phyloP scores from a whole-genome alignment of 805 yeast species.

The Nakazawaea laoshanensis region DNA sequence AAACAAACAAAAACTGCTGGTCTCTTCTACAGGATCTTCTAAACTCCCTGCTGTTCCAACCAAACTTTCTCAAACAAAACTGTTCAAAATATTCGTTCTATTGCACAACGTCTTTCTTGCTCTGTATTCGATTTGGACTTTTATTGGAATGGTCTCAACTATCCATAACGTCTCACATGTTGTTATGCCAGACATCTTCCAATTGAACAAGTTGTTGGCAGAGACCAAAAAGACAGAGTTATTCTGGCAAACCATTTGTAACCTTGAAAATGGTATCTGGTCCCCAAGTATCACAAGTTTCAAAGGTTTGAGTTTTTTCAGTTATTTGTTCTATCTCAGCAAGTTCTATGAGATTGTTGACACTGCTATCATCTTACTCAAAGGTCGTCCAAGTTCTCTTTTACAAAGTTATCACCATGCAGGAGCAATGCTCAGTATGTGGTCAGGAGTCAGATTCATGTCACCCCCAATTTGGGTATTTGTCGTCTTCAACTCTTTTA shows the following conservation, averaged over 20 bases:
- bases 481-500: conserved; percentile 72
- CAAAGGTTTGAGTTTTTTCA: conserved; percentile 47
- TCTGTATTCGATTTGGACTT: conserved; percentile 64
- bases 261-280: conserved; percentile 53
- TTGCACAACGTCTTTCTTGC: conserved; percentile 56
- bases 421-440: conserved; percentile 76
- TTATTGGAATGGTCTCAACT: conserved; percentile 51
- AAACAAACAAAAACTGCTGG: conserved; percentile 17
- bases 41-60: conserved; percentile 47
- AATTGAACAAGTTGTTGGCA: conserved; percentile 12
- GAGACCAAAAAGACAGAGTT: conserved; percentile 23
- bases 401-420: conserved; percentile 72
- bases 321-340: conserved; percentile 60
- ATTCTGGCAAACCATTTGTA: conserved; percentile 58
- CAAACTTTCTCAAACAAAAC: conserved; percentile 30
- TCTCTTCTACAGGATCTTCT: conserved; percentile 13
- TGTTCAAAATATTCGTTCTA: conserved; percentile 48
- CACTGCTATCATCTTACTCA: conserved; percentile 56
- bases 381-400: conserved; percentile 59
- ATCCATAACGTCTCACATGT: conserved; percentile 32
- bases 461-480: conserved; percentile 78
- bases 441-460: conserved; percentile 65
- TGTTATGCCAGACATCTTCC: conserved; percentile 20
- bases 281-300: conserved; percentile 14
- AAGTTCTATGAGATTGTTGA: conserved; percentile 68